Evolutionary conservation across 768 basidiomycete genomes (phyloP).

Genomic region (Boletus insuetus): DNA sequence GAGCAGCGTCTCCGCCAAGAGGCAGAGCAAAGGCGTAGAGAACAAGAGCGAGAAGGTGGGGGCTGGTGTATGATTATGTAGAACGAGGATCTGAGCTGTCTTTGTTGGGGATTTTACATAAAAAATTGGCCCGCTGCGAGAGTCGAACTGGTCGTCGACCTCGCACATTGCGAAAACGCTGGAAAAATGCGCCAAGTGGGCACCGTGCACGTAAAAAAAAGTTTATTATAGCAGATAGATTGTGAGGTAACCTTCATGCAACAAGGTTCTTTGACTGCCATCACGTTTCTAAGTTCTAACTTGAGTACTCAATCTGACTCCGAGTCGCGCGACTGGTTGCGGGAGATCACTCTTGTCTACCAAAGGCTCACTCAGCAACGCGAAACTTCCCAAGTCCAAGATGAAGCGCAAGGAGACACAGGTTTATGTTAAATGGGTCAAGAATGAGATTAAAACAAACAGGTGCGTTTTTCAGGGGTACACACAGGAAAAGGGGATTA

Average conservation of each 20-base stretch:
- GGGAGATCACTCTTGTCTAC: slow-evolving; percentile 83
- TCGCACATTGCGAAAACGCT: too few relatives aligned
- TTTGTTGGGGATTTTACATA: too few relatives aligned
- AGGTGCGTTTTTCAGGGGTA: slow-evolving; percentile 59
- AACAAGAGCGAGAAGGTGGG: neutral
- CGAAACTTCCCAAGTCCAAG: slow-evolving; percentile 57
- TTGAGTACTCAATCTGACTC: too few relatives aligned
- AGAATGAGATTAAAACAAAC: slow-evolving; percentile 65
- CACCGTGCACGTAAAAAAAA: too few relatives aligned
- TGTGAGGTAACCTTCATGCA: too few relatives aligned
- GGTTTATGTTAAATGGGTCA: slow-evolving; percentile 82
- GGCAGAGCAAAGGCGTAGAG: slow-evolving; percentile 7
- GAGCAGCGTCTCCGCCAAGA: slow-evolving; percentile 1
- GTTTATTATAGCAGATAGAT: slow-evolving; percentile 8
- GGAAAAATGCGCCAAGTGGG: too few relatives aligned
- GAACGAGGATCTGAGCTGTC: neutral
- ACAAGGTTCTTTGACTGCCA: too few relatives aligned
- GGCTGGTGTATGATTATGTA: slow-evolving; percentile 31
- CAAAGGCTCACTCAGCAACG: slow-evolving; percentile 30
- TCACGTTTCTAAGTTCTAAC: too few relatives aligned
- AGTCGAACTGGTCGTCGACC: too few relatives aligned
- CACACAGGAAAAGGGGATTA: slow-evolving; percentile 77
- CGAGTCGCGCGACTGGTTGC: slow-evolving; percentile 97
- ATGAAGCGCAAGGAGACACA: slow-evolving; percentile 75
- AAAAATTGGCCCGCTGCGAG: too few relatives aligned